Evolutionary conservation across 2,329 filamentous ascomycete genomes (phyloP).

Genomic region (Alternaria gaisen): DNA sequence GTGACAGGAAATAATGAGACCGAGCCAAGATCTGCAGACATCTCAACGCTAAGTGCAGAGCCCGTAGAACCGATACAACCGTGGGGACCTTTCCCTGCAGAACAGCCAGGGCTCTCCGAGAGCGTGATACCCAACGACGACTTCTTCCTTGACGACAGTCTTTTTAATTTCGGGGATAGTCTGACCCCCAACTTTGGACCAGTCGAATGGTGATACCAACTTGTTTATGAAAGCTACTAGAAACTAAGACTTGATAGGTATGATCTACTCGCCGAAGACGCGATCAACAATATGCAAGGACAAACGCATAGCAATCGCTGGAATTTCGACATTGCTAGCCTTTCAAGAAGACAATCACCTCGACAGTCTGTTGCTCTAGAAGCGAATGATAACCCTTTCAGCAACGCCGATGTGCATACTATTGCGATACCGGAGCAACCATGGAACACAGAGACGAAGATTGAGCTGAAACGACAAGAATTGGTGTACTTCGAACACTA

Average conservation of each 20-base stretch:
- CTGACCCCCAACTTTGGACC: slow-evolving; percentile 54
- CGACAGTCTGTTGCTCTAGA: slow-evolving; percentile 42
- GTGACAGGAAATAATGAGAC: slow-evolving; percentile 10
- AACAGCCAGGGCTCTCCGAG: slow-evolving; percentile 24
- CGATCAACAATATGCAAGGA: slow-evolving; percentile 45
- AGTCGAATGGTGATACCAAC: slow-evolving; percentile 50
- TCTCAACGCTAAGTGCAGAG: slow-evolving; percentile 18
- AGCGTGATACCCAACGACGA: slow-evolving; percentile 31
- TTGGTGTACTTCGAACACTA: slow-evolving; percentile 52
- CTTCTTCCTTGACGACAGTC: slow-evolving; percentile 36
- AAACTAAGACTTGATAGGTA: slow-evolving; percentile 37
- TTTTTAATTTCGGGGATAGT: slow-evolving; percentile 37
- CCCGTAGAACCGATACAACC: slow-evolving; percentile 18
- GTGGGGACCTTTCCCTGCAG: slow-evolving; percentile 26
- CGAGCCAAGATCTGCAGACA: slow-evolving; percentile 1
- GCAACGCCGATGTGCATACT: slow-evolving; percentile 9
- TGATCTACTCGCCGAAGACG: slow-evolving; percentile 56
- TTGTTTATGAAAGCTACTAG: background rate
- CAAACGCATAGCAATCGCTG: slow-evolving; percentile 45
- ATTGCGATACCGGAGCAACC: slow-evolving; percentile 23
- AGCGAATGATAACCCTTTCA: slow-evolving; percentile 5
- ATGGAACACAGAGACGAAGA: slow-evolving; percentile 34
- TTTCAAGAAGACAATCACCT: slow-evolving; percentile 52
- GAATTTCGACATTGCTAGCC: slow-evolving; percentile 55
- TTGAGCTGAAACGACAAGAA: slow-evolving; percentile 48